Base-by-base conservation (phyloP, 1,284 basidiomycete species). In the Termitomyces sp. region DNA sequence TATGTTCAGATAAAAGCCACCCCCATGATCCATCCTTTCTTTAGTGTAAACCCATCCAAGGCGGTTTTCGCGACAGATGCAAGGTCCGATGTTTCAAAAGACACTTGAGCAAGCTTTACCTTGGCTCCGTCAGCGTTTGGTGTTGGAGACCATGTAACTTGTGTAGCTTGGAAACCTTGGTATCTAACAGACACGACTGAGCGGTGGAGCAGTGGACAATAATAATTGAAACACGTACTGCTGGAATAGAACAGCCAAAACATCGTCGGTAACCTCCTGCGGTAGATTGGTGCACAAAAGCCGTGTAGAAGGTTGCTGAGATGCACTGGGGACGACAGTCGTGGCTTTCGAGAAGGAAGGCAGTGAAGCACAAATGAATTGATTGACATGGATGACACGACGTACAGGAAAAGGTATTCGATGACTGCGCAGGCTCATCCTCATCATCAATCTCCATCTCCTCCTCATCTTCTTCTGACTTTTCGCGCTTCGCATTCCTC, bases 361-460 rank as follows among this genome's bases (percentile, higher is more conserved):
- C 59, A 61, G 66, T 70, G 63, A 72, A 70, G 61, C 63, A 61
- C 57, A 63, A 63, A 60, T 63, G 57, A 61, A 63, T 57, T 61
- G 41, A 56, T 51, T 49, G 59, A 58, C 64, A 65, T 57, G 52
- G 53, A 59, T 58, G 61, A 61, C 53, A 64, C 57, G 60, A 75
- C 77, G 66, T 77, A 82, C 80, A 74, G 58, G 71, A 58, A 60
- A 54, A 56, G 48, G 69, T 67, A 53, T 64, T 68, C 53, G 68
- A 69, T 59, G 71, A 66, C 51, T 67, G 68, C 50, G 70, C 64
- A 36, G 70, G 58, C 58, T 88, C 87, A 34, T 90, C 88, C 48
- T 90, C 85, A 45, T 90, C 86, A 57, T 90, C 88, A 64, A 93
- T 89, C 68, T 92, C 89, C 84, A 91, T 90, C 67, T 91, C 92